phyloP scores from a whole-genome alignment of 176 grass and related monocot genomes.

The Raddia guianensis region DNA sequence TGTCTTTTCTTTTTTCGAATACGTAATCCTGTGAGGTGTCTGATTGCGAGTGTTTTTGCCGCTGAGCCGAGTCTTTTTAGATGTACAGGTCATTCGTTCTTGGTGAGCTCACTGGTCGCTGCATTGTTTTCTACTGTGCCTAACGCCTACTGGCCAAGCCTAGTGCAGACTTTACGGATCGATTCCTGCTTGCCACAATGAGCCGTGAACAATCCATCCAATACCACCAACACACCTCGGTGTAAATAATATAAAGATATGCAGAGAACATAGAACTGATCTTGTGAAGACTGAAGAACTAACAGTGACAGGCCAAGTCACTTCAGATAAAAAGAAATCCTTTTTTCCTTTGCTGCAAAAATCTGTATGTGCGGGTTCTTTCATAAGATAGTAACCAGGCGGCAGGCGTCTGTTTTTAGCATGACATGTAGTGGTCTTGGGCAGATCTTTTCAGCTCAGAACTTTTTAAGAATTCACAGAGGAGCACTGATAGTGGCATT shows the following conservation, averaged over 20 bases:
- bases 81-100: not conserved
- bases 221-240: not conserved
- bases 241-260: not conserved
- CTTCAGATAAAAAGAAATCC: not conserved
- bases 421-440: conserved; percentile 10
- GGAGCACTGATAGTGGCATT: not conserved
- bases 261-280: not conserved
- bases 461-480: conserved; percentile 21
- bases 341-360: not conserved
- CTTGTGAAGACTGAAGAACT: not conserved
- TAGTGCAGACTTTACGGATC: conserved; percentile 9
- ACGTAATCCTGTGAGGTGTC: not conserved
- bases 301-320: not conserved
- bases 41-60: not conserved
- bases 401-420: not conserved
- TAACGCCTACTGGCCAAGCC: conserved; percentile 27
- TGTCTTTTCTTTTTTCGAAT: no score
- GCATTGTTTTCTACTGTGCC: conserved; percentile 20
- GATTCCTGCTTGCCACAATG: conserved; percentile 44
- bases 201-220: conserved; percentile 37
- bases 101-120: not conserved
- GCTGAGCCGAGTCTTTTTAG: not conserved
- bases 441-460: conserved; percentile 20
- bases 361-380: not conserved
- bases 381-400: not conserved